These are phyloP conservation scores for Verticillium zaregamsianum DNA, from an alignment of 2,329 filamentous ascomycete species.

Conservation along the genomic window DNA sequence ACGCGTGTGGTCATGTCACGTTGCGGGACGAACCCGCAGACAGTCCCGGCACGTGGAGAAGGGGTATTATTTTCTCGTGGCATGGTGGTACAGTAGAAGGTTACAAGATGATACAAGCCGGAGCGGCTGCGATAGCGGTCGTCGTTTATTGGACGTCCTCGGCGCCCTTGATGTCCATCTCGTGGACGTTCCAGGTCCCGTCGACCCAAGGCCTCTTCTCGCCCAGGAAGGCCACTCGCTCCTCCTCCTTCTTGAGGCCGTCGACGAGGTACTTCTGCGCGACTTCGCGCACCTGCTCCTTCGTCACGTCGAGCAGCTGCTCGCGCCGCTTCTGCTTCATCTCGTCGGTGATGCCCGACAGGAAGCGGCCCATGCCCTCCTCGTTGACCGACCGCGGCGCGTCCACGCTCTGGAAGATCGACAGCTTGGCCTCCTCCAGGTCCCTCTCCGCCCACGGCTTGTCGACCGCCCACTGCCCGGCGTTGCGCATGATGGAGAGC, in stretches of 20 bases:
- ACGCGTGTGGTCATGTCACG: constrained; percentile 34
- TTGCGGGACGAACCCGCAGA: not conserved
- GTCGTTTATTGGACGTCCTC: constrained; percentile 5
- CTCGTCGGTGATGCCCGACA: constrained; percentile 78
- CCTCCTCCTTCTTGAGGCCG: constrained; percentile 52
- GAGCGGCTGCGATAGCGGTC: not conserved
- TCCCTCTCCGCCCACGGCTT: constrained; percentile 79
- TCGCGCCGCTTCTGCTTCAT: constrained; percentile 86
- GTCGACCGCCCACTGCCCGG: constrained; percentile 78
- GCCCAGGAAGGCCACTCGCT: constrained; percentile 71
- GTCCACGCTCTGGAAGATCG: constrained; percentile 87
- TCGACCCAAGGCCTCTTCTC: constrained; percentile 79
- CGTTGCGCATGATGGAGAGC: constrained; percentile 75
- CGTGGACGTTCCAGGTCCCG: constrained; percentile 67
- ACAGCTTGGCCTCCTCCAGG: constrained; percentile 92
- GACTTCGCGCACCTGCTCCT: constrained; percentile 72
- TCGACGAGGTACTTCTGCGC: constrained; percentile 81
- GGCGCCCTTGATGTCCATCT: constrained; percentile 61
- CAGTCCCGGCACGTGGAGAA: constrained; percentile 4
- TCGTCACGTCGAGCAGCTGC: constrained; percentile 79
- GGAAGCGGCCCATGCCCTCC: constrained; percentile 82
- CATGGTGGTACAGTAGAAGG: constrained; percentile 4
- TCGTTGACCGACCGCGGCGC: constrained; percentile 82
- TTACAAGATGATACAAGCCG: constrained; percentile 1
- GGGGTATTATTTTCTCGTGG: constrained; percentile 12